These are phyloP conservation scores for Leishmania turanica DNA, from an alignment of 208 protist genomes.

Conservation along the genomic window DNA sequence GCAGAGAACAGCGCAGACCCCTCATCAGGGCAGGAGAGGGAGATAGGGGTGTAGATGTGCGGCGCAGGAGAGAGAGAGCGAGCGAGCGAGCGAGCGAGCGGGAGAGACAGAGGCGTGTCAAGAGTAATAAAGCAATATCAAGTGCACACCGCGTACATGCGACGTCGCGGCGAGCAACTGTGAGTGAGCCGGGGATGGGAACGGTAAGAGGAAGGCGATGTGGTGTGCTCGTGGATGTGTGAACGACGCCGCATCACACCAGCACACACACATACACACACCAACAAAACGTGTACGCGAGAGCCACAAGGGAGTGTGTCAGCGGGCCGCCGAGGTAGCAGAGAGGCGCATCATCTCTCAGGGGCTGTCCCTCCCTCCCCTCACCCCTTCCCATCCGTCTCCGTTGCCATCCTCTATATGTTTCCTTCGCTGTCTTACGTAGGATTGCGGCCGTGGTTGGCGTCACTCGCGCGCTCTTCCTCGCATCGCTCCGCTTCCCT, in stretches of 20 bases:
- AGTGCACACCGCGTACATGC: background rate
- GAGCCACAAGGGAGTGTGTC: background rate
- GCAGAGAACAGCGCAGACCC: background rate
- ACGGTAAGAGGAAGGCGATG: background rate
- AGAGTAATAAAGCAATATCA: background rate
- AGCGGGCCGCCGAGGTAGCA: no score
- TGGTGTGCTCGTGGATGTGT: background rate
- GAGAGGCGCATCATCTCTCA: background rate
- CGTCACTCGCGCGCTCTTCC: background rate
- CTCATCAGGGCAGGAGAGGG: background rate
- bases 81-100: no score
- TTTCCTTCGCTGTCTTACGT: background rate
- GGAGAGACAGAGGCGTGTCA: background rate
- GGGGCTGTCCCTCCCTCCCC: no score
- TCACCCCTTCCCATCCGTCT: background rate
- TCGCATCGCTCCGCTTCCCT: no score
- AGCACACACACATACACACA: background rate
- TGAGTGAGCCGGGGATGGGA: background rate
- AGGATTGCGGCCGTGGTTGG: background rate
- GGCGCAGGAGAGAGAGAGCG: background rate
- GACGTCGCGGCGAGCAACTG: background rate
- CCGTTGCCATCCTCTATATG: background rate
- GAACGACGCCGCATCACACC: background rate
- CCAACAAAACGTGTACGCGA: background rate
- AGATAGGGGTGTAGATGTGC: background rate